Conservation (phyloP, 1,284 basidiomycete species). For the Tilletia setariae region DNA sequence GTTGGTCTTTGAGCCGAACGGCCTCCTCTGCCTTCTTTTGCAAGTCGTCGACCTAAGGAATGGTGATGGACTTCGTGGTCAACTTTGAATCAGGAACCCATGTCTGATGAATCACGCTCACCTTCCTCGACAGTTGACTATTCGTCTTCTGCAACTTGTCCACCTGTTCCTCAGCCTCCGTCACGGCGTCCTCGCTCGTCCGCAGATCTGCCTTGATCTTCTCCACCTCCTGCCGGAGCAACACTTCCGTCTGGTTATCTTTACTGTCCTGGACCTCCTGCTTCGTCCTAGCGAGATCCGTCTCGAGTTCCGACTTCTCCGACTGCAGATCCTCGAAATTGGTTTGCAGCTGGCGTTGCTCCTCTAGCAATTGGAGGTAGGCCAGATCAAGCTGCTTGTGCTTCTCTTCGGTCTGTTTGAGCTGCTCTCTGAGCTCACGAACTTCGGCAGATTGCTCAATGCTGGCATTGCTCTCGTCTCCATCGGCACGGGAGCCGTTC, state of each 20-base stretch:
- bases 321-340: slow-evolving; percentile 55
- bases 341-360: slow-evolving; percentile 70
- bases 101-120: slow-evolving; percentile 14
- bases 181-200: slow-evolving; percentile 40
- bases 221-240: slow-evolving; percentile 41
- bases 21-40: slow-evolving; percentile 73
- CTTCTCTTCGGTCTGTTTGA: slow-evolving; percentile 36
- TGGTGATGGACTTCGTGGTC: neutral
- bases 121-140: slow-evolving; percentile 30
- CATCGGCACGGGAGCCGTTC: neutral
- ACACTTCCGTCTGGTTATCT: slow-evolving; percentile 34
- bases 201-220: slow-evolving; percentile 37
- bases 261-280: slow-evolving; percentile 33
- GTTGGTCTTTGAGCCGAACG: slow-evolving; percentile 77
- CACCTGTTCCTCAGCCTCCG: slow-evolving; percentile 41
- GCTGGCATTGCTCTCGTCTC: slow-evolving; percentile 7
- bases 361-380: slow-evolving; percentile 71
- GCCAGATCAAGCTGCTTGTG: slow-evolving; percentile 66
- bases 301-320: slow-evolving; percentile 30
- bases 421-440: slow-evolving; percentile 70
- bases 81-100: neutral
- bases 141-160: slow-evolving; percentile 29
- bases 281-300: slow-evolving; percentile 29
- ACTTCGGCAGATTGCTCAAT: slow-evolving; percentile 24
- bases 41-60: slow-evolving; percentile 68